Base-by-base conservation (phyloP, 106 monocot genomes). In the Dendrobium officinale region DNA sequence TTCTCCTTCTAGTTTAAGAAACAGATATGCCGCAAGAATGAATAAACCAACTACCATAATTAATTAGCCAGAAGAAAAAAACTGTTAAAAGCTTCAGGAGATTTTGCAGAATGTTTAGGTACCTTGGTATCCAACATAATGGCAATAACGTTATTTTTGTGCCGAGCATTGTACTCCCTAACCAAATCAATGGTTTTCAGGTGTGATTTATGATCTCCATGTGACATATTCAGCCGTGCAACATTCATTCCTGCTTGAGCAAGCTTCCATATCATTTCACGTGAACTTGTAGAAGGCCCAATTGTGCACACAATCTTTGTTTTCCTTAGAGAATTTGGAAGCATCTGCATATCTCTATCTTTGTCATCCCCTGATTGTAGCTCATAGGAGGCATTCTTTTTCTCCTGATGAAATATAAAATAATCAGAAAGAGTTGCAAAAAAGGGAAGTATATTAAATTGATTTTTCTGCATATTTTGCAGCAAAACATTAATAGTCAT, bases 241-340 rank as follows among this genome's bases (percentile, higher is more conserved):
- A 92, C 92, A 58, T 92, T 89, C 92, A 92, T 92, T 59, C 92
- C 92, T 10, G 78, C 84, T 72, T 89, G 84, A 7, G 92, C 92
- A 43, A 92, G 80, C 72, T 88, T 89, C 86, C 83, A 87, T 86
- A 92, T 89, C 92, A 92, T 92, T 80, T 92, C 89, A 19, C 82
- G 77, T 9, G 89, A 77, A 42, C 45, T 84, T 37, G 92, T 84
- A 5, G 80, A 80, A 77, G 84, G 77, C 9, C 86, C 67, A 27
- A 92, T 92, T 27, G 89, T 92, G 78, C 92, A 89, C 41, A 89
- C 92, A 70, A 89, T 89, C 49, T 89, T 92, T 78, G 91, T 91
- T 81, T 91, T 91, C 79, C 88, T 86, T 79, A 59, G 59, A 47
- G 64, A 42, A 75, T 77, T 54, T 42, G 67, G 42, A 73, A 49